Base-by-base conservation (phyloP, 2,329 filamentous ascomycete genomes). In the Paraphoma sp. region DNA sequence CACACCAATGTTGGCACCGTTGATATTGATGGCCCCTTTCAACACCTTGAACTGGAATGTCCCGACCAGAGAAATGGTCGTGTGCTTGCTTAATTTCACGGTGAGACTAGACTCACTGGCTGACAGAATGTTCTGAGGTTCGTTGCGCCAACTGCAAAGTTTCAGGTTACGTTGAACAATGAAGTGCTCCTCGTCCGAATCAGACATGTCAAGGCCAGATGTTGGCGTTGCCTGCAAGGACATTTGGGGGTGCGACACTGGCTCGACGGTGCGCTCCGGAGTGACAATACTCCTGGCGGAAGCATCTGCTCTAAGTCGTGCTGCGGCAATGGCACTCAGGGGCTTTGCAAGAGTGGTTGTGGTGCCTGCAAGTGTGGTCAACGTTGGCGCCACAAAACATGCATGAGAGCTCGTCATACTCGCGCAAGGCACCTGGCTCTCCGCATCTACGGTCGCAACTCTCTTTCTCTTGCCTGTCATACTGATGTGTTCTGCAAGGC, bases 1-100 rank as follows among this genome's bases (percentile, higher is more conserved):
- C 1, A 83, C 71, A 10, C 79, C 78, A 3, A 94, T 71, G 6
- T 82, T 84, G 6, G 89, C 87, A 14, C 91, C 90, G 12, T 86
- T 83, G 28, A 94, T 73, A 1, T 85, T 87, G 23, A 90, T 78
- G 43, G 87, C 81, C 2, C 91, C 91, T 50, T 80, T 81, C 8
- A 79, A 67, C 0, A 94, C 82, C 11, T 79, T 80, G 30, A 94
- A 71, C 14, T 87, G 86, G 72, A 87, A 95, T 66, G 85, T 87
- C 1, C 91, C 91, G 10, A 92, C 58, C 16, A 78, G 68, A 2
- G 75, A 69, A 33, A 78, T 70, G 7, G 69, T 77, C 7, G 79
- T 46, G 31, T 71, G 74, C 30, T 74, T 73, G 18, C 68, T 60
- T 38, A 75, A 52, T 10, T 58, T 63, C 45, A 73, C 59, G 23